These are phyloP conservation scores for Moesziomyces aphidis DNA, from an alignment of 1,284 basidiomycete species.

Conservation along the genomic window DNA sequence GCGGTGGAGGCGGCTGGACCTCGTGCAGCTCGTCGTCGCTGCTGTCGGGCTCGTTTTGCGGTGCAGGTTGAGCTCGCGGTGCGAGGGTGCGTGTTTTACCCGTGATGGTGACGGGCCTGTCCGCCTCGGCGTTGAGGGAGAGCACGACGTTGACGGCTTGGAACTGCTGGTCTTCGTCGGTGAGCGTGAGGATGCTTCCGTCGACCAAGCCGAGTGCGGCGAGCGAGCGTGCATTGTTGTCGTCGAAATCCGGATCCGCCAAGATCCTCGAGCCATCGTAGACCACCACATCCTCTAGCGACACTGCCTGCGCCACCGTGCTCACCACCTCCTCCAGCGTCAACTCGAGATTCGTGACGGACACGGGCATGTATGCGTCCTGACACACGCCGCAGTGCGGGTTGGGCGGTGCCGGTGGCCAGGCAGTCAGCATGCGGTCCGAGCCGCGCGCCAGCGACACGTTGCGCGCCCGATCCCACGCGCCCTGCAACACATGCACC, in stretches of 20 bases:
- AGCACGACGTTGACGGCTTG: conserved; percentile 55
- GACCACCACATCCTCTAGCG: conserved; percentile 65
- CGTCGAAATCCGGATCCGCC: conserved; percentile 88
- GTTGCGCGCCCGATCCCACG: conserved; percentile 40
- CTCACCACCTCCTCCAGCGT: conserved; percentile 80
- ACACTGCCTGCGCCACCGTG: conserved; percentile 71
- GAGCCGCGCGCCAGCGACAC: conserved; percentile 46
- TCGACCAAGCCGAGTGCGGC: conserved; percentile 75
- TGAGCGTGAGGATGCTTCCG: conserved; percentile 86
- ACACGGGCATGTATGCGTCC: conserved; percentile 81
- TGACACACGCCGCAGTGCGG: conserved; percentile 81
- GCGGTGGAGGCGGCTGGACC: background rate
- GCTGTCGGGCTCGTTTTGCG: conserved; percentile 3
- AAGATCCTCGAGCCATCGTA: conserved; percentile 85
- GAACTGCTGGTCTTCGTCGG: conserved; percentile 77
- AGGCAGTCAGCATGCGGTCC: conserved; percentile 40
- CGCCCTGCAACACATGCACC: conserved; percentile 76
- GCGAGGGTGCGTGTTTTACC: conserved; percentile 1
- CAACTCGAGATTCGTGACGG: conserved; percentile 75
- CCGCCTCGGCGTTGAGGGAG: conserved; percentile 5
- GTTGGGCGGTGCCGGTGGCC: conserved; percentile 39
- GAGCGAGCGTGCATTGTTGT: conserved; percentile 80
- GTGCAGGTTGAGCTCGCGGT: background rate
- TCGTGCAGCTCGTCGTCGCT: conserved; percentile 2
- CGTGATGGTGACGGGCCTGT: conserved; percentile 13